Base-by-base conservation (phyloP, 1,139 yeast species). In the Debaryomyces sp. region DNA sequence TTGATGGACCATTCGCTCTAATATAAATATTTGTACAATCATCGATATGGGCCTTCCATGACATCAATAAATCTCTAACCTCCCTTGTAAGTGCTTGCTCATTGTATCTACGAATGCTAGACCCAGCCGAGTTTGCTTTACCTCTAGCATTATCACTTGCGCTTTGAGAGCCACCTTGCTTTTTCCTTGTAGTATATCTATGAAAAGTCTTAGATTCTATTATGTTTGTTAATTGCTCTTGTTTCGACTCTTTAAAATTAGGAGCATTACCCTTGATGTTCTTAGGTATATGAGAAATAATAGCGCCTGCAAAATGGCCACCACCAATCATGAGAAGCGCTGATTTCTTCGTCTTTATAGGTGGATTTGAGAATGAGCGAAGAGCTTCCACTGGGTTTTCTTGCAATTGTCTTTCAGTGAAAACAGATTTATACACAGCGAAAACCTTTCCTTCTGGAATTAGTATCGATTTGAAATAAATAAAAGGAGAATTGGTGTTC, bases 221-320 rank as follows among this genome's bases (percentile, higher is more conserved):
- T 4, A 92, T 67, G 32, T 84, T 79, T 1, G 87, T 90, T 1
- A 81, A 73, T 59, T 86, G 90, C 48, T 81, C 82, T 44, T 78
- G 73, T 4, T 77, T 55, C 5, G 71, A 59, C 39, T 70, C 77
- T 44, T 73, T 73, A 6, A 72, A 66, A 29, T 75, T 74, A 5
- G 78, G 74, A 22, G 73, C 73, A 54, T 80, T 67, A 50, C 91
- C 88, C 56, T 80, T 79, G 2, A 80, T 76, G 36, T 73, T 73
- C 53, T 73, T 76, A 21, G 84, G 84, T 40, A 73, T 73, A 61
- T 92, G 98, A 1, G 91, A 84, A 10, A 95, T 77, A 39, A 94
- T 87, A 0, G 97, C 97, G 10, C 96, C 99, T 0, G 98, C 96
- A 73, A 94, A 95, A 69, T 95, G 98, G 37, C 99, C 99, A 43